phyloP scores from a whole-genome alignment of 768 basidiomycete genomes.

The Tulasnella sp. region DNA sequence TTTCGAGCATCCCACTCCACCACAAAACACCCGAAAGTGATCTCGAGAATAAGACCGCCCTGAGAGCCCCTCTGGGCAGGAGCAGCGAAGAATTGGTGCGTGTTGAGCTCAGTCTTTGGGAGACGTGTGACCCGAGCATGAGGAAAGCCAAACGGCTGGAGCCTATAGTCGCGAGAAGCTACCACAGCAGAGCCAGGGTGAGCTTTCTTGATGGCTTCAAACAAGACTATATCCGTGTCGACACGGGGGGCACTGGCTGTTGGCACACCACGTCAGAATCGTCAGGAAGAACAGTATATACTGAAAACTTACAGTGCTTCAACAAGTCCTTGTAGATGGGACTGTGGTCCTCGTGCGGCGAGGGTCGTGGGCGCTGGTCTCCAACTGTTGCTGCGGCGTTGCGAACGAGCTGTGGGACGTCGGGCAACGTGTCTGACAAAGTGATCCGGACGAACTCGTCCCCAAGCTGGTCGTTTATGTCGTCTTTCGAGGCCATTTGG shows the following conservation, averaged over 20 bases:
- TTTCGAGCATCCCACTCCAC: slow-evolving; percentile 51
- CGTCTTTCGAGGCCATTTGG: background rate
- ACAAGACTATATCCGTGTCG: background rate
- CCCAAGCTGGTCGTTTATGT: background rate
- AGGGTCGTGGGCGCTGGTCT: no score
- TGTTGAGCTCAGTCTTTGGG: slow-evolving; percentile 32
- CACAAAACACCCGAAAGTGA: slow-evolving; percentile 44
- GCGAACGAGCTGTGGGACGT: background rate
- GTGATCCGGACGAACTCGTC: slow-evolving; percentile 1
- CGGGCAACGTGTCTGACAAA: background rate
- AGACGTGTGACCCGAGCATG: slow-evolving; percentile 24
- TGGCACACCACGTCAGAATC: background rate
- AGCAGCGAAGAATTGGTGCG: slow-evolving; percentile 38
- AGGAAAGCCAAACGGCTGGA: slow-evolving; percentile 43
- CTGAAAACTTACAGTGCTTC: background rate
- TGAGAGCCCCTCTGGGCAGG: slow-evolving; percentile 33
- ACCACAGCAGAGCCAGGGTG: slow-evolving; percentile 24
- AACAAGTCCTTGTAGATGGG: background rate
- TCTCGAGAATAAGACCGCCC: slow-evolving; percentile 41
- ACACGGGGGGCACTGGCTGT: slow-evolving; percentile 8
- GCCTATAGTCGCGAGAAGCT: slow-evolving; percentile 34
- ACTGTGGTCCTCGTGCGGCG: background rate
- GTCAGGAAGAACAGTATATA: background rate
- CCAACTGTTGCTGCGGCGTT: background rate
- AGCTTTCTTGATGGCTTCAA: background rate